These are phyloP conservation scores for Dryas alaskensis DNA, from an alignment of 306 rosid species.

Conservation along the genomic window DNA sequence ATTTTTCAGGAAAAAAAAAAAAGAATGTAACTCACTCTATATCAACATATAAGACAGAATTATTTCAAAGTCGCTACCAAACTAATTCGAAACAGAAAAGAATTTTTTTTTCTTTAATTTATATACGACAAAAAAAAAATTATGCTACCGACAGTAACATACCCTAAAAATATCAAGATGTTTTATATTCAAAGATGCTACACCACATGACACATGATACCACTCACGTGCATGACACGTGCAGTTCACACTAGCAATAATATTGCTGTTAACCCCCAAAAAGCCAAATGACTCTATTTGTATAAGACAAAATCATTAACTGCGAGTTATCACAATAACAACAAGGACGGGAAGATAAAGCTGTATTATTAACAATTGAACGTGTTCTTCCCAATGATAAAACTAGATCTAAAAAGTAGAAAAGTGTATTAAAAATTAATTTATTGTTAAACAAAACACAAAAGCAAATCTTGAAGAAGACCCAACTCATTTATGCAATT, in stretches of 20 bases:
- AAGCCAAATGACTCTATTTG: slow-evolving; percentile 7
- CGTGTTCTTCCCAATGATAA: slow-evolving; percentile 7
- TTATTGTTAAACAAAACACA: not conserved
- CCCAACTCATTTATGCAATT: not conserved
- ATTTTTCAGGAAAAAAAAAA: not conserved
- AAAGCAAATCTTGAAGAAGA: slow-evolving; percentile 5
- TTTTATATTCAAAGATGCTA: slow-evolving; percentile 6
- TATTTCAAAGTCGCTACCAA: not conserved
- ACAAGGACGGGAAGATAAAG: not conserved
- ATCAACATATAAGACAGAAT: not conserved
- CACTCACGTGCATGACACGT: slow-evolving; percentile 26
- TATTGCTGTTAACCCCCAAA: not conserved
- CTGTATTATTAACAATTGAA: not conserved
- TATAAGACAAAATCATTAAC: slow-evolving; percentile 30
- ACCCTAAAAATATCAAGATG: not conserved
- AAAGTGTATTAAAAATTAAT: not conserved
- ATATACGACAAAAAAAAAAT: slow-evolving; percentile 4
- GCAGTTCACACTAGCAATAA: slow-evolving; percentile 6
- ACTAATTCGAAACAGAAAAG: not conserved
- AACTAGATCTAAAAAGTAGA: slow-evolving; percentile 19
- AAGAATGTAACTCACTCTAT: not conserved
- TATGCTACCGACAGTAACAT: not conserved
- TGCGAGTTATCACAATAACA: slow-evolving; percentile 3
- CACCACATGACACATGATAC: slow-evolving; percentile 14
- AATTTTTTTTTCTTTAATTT: not conserved